A percentile compares a stretch with the other conserved stretches of the same genome.
Evolutionary conservation across 2,329 filamentous ascomycete species (phyloP).

Genomic region (Rugonectria rugulosa): DNA sequence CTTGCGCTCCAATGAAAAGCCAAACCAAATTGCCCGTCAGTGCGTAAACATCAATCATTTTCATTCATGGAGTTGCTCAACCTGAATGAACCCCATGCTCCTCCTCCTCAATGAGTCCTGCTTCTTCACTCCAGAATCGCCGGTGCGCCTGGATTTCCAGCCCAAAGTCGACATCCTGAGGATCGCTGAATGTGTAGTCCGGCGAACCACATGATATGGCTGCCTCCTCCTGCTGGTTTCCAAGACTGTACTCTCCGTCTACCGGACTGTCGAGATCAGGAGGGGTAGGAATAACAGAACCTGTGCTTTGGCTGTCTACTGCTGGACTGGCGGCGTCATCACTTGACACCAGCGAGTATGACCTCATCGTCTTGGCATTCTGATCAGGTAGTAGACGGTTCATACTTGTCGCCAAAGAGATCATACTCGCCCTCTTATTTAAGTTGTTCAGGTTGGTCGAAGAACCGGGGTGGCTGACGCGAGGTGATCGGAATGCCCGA

Average conservation of each 20-base stretch:
- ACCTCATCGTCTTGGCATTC: slow-evolving; percentile 25
- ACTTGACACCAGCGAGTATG: slow-evolving; percentile 45
- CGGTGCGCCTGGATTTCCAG: slow-evolving; percentile 47
- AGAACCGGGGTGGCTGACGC: slow-evolving; percentile 31
- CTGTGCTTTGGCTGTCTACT: slow-evolving; percentile 46
- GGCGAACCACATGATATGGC: slow-evolving; percentile 30
- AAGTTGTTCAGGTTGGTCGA: slow-evolving; percentile 26
- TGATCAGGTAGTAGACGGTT: slow-evolving; percentile 28
- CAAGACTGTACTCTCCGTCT: slow-evolving; percentile 37
- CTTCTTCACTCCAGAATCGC: slow-evolving; percentile 44
- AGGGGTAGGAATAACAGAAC: slow-evolving; percentile 47
- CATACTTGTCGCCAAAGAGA: slow-evolving; percentile 31
- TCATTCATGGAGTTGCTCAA: slow-evolving; percentile 33
- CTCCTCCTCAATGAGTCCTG: slow-evolving; percentile 49
- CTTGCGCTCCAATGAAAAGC: not conserved
- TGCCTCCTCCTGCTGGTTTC: slow-evolving; percentile 27
- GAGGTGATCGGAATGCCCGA: slow-evolving; percentile 40
- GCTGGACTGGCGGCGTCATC: slow-evolving; percentile 47
- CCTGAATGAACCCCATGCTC: slow-evolving; percentile 37
- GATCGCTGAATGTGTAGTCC: slow-evolving; percentile 43
- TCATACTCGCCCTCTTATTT: slow-evolving; percentile 33
- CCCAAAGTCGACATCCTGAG: slow-evolving; percentile 42
- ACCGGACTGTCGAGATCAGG: slow-evolving; percentile 46
- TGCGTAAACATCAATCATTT: slow-evolving; percentile 22
- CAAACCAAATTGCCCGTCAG: slow-evolving; percentile 2